Percentiles rank a stretch among this genome's conserved stretches.
Evolutionary conservation across 2,329 filamentous ascomycete species (phyloP).

Genomic region (Colletotrichum karsti): DNA sequence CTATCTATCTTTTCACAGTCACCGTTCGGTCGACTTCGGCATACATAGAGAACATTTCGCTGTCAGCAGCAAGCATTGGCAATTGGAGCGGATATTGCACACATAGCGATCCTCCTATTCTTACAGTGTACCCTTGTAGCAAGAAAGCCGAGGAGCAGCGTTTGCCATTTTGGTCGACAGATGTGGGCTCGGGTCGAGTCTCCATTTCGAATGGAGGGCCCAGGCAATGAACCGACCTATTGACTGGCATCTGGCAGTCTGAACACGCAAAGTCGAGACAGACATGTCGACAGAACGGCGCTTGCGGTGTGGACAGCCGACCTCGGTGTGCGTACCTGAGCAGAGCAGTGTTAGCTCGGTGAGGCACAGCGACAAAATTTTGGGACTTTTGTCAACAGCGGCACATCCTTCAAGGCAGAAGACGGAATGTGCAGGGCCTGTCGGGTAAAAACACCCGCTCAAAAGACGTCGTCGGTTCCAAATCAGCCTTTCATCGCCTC

Average conservation of each 20-base stretch:
- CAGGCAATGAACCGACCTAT: background rate
- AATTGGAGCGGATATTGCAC: background rate
- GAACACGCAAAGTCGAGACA: too few relatives aligned
- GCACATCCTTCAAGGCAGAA: background rate
- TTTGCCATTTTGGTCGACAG: background rate
- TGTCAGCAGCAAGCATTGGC: background rate
- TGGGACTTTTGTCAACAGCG: slow-evolving; percentile 3
- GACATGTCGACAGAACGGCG: background rate
- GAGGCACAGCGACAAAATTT: background rate
- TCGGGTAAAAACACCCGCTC: background rate
- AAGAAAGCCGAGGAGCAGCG: background rate
- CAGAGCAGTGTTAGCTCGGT: too few relatives aligned
- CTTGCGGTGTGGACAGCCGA: background rate
- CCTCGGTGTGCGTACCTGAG: background rate
- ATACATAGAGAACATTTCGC: background rate
- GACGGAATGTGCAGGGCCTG: background rate
- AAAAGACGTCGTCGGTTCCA: background rate
- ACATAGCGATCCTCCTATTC: background rate
- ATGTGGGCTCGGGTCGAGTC: background rate
- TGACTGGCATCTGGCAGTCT: background rate
- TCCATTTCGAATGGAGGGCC: background rate
- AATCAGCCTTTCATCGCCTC: slow-evolving; percentile 3
- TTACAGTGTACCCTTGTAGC: background rate
- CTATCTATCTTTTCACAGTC: background rate
- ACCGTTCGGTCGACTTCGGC: background rate